These are phyloP conservation scores for Carnegiea gigantea DNA, from an alignment of 179 eudicot genomes.

Conservation along the genomic window DNA sequence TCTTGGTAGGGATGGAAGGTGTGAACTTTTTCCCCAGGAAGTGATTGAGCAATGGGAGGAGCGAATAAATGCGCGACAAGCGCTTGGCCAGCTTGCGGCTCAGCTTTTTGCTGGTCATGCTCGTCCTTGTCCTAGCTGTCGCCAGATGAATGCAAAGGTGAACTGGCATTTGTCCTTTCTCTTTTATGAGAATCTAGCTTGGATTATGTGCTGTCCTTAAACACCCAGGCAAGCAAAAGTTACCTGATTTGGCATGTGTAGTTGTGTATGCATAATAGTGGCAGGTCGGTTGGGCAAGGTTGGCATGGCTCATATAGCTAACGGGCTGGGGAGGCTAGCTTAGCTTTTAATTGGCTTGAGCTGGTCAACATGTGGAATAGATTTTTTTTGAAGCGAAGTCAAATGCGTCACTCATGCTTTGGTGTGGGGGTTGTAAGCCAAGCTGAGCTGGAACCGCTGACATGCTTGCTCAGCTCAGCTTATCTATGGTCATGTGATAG, in stretches of 20 bases:
- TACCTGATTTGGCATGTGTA: not conserved
- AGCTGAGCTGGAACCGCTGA: too few species aligned
- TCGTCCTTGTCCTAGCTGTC: constrained; percentile 70
- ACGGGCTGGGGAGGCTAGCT: not conserved
- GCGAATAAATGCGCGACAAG: constrained; percentile 53
- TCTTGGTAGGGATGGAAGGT: constrained; percentile 28
- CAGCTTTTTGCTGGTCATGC: constrained; percentile 34
- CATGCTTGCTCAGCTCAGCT: too few species aligned
- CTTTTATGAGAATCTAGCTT: not conserved
- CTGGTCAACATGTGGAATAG: not conserved
- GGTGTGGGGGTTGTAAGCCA: too few species aligned
- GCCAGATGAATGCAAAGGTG: constrained; percentile 77
- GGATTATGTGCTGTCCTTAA: not conserved
- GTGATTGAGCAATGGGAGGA: constrained; percentile 61
- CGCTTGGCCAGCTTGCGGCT: constrained; percentile 52
- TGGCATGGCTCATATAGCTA: not conserved
- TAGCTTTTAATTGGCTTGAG: not conserved
- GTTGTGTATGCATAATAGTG: not conserved
- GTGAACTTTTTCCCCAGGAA: constrained; percentile 73
- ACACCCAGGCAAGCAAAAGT: not conserved
- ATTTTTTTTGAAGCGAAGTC: not conserved
- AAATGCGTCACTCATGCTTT: too few species aligned
- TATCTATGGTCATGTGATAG: too few species aligned
- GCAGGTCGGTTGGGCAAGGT: not conserved
- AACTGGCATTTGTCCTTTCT: not conserved